Evolutionary conservation across 495 filamentous ascomycete species (phyloP), one percentile per base, ranked within the genome.

Genomic region (Neurospora cerealis): DNA sequence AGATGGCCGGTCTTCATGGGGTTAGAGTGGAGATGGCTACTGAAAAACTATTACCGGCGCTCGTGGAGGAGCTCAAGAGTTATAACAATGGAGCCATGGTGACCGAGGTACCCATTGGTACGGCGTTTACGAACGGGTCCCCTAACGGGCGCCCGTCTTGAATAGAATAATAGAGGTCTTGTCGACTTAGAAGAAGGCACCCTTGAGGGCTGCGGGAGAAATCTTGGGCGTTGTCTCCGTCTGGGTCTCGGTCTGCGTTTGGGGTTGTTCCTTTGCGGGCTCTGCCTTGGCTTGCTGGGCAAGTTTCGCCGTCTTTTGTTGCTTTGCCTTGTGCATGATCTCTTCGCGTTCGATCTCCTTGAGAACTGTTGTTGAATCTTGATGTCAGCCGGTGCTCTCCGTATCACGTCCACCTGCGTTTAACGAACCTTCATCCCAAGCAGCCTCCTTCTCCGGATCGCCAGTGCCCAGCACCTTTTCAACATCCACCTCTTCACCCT

Each of bases 401-500:
- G 42, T 39, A 70, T 69, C 13, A 5, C 19, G 46, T 36, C 69
- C 66, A 72, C 24, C 13, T 40, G 72, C 19, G 15, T 21, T 41
- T 17, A 15, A 69, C 83, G 82, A 69, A 94, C 93, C 90, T 78
- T 96, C 91, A 81, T 95, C 92, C 96, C 96, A 99, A 79, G 93
- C 92, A 77, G 86, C 83, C 80, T 98, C 96, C 81, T 88, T 88
- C 75, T 87, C 86, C 38, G 86, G 82, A 81, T 95, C 90, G 1
- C 95, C 94, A 1, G 93, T 92, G 9, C 96, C 96, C 72, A 99
- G 78, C 71, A 91, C 82, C 77, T 87, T 90, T 78, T 94, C 93
- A 9, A 98, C 93, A 82, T 98, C 94, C 13, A 98, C 93, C 28
- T 94, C 87, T 82, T 99, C 94, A 17, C 96, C 96, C 37, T 82